phyloP scores from a whole-genome alignment of 495 filamentous ascomycete species.

The Aspergillus ellipticus region DNA sequence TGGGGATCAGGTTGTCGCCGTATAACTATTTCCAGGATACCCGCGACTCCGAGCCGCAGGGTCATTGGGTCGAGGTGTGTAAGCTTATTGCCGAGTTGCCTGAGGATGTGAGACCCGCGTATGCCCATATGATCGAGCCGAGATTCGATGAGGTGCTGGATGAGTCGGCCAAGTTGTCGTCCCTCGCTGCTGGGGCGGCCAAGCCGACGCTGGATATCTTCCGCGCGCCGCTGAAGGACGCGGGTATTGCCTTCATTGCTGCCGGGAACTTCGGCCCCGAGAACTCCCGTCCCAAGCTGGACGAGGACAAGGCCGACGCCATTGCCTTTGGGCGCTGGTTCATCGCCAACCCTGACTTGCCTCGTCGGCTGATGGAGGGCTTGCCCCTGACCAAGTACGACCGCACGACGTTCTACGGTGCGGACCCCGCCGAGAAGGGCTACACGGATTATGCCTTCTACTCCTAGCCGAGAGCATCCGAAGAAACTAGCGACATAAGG shows the following conservation, averaged over 20 bases:
- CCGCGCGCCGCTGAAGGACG: constrained; percentile 20
- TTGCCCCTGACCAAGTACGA: constrained; percentile 54
- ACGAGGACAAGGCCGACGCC: constrained; percentile 27
- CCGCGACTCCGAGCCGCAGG: constrained; percentile 28
- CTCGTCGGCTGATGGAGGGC: constrained; percentile 53
- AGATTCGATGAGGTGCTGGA: constrained; percentile 46
- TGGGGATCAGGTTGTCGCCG: constrained; percentile 44
- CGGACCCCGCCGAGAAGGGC: constrained; percentile 40
- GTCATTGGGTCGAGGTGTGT: constrained; percentile 26
- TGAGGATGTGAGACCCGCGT: constrained; percentile 22
- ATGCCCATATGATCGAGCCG: constrained; percentile 42
- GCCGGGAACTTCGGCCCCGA: constrained; percentile 29
- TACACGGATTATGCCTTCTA: constrained; percentile 43
- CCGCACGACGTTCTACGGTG: constrained; percentile 54
- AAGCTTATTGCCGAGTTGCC: constrained; percentile 26
- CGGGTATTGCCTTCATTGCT: constrained; percentile 28
- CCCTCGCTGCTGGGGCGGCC: constrained; percentile 19
- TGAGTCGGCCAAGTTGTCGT: constrained; percentile 34
- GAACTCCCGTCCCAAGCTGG: constrained; percentile 24
- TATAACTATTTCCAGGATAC: constrained; percentile 49
- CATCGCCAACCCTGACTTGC: constrained; percentile 66
- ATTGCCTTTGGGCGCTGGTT: constrained; percentile 60
- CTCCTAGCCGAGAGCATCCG: too few species aligned
- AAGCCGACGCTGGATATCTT: constrained; percentile 21
- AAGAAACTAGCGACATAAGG: too few species aligned